Evolutionary conservation across 2,329 filamentous ascomycete species (phyloP).

Genomic region (Talaromyces verruculosus): DNA sequence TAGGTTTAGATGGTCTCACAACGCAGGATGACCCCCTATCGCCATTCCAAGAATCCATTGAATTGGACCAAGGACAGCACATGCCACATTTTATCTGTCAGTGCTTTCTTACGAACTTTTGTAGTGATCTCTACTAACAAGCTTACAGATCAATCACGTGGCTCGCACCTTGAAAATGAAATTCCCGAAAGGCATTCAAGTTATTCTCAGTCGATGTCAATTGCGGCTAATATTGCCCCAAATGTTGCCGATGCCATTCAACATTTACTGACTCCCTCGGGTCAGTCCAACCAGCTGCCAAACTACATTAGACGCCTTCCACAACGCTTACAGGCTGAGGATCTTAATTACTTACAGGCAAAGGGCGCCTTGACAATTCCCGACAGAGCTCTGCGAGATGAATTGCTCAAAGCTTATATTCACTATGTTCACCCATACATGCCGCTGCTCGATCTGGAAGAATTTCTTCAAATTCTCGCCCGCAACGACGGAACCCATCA

Average conservation of each 20-base stretch:
- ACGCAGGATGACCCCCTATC: constrained; percentile 32
- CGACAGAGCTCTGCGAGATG: constrained; percentile 67
- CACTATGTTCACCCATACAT: constrained; percentile 94
- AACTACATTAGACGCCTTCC: constrained; percentile 79
- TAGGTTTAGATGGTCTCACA: constrained; percentile 6
- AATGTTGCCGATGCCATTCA: constrained; percentile 39
- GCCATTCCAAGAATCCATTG: constrained; percentile 48
- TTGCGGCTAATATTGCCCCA: constrained; percentile 28
- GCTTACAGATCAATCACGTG: constrained; percentile 50
- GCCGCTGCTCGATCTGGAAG: constrained; percentile 73
- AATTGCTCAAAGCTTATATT: constrained; percentile 76
- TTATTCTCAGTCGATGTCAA: constrained; percentile 41
- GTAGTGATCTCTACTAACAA: background rate
- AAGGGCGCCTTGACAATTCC: constrained; percentile 85
- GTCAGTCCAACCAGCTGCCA: constrained; percentile 50
- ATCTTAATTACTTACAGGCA: constrained; percentile 76
- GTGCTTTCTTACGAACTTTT: constrained; percentile 31
- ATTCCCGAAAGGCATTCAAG: constrained; percentile 15
- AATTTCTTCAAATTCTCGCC: constrained; percentile 58
- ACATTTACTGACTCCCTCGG: constrained; percentile 40
- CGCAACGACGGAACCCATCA: constrained; percentile 68
- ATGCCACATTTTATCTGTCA: constrained; percentile 65
- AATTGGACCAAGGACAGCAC: constrained; percentile 56
- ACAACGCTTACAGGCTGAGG: constrained; percentile 71
- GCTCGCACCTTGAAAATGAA: constrained; percentile 42